Evolutionary conservation across 495 filamentous ascomycete genomes (phyloP), one percentile per base, ranked within the genome.

Genomic region (Staphylotrichum tortipilum): DNA sequence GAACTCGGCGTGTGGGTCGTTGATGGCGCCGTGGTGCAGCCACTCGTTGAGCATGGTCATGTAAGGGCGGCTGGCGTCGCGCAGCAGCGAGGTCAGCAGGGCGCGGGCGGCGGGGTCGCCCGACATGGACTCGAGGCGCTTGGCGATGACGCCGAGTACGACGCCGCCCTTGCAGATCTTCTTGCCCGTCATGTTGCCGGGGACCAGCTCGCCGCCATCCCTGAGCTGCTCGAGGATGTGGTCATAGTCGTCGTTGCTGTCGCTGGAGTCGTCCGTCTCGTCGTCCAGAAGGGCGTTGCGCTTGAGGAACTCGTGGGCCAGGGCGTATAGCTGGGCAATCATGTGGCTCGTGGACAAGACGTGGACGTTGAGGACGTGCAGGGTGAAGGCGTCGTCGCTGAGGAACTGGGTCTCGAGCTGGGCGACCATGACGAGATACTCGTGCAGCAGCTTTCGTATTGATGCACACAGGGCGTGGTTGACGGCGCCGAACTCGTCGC

Each of bases 21-120:
- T 86, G 62, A 98, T 97, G 33, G 84, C 88, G 15, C 92, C 92
- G 60, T 94, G 90, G 61, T 98, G 92, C 19, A 98, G 66, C 94
- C 92, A 98, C 62, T 97, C 92, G 59, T 98, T 98, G 49, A 98
- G 69, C 92, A 98, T 98, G 19, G 75, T 78, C 92, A 97, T 95
- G 56, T 98, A 98, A 0, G 92, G 92, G 26, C 88, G 76, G 54
- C 89, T 95, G 2, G 91, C 85, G 65, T 97, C 92, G 33, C 86
- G 75, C 37, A 98, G 66, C 23, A 98, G 70, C 3, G 78, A 82
- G 23, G 87, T 89, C 3, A 98, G 75, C 10, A 97, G 63, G 12
- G 79, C 75, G 47, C 84, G 80, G 7, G 92, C 89, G 4, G 86
- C 85, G 1, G 92, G 92, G 63, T 98, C 92, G 17, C 92, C 92